A percentile compares a stretch with the other conserved stretches of the same genome.
These are phyloP conservation scores for Paramecium pentaurelia DNA, from an alignment of 73 alveolate species.

Conservation along the genomic window DNA sequence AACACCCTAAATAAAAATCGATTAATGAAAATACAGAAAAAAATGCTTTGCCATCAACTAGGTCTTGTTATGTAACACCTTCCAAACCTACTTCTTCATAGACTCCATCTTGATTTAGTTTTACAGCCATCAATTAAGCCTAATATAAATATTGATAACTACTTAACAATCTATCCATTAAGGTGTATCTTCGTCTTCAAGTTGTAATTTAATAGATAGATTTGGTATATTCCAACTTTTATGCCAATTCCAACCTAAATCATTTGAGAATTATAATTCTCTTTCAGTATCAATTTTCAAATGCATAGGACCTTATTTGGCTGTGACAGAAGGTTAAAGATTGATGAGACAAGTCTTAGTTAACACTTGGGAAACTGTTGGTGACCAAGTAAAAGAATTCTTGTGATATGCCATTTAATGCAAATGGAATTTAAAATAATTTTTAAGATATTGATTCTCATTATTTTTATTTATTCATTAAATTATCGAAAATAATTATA, in stretches of 20 bases:
- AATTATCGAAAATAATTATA: not conserved
- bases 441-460: not conserved
- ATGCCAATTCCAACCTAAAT: constrained; percentile 74
- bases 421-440: not conserved
- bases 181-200: not conserved
- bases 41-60: constrained; percentile 55
- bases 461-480: not conserved
- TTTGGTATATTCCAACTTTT: constrained; percentile 76
- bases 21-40: constrained; percentile 35
- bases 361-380: not conserved
- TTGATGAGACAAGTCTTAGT: not conserved
- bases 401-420: not conserved
- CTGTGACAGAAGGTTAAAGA: not conserved
- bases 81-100: constrained; percentile 59
- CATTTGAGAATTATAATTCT: constrained; percentile 59
- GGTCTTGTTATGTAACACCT: constrained; percentile 27
- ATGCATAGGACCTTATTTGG: constrained; percentile 19
- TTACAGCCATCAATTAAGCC: constrained; percentile 27
- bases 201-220: constrained; percentile 48
- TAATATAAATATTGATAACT: not conserved
- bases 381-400: not conserved
- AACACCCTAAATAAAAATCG: constrained; percentile 46
- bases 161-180: constrained; percentile 55
- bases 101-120: not conserved
- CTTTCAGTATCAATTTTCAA: constrained; percentile 69